These are phyloP conservation scores for Tetracladium setigerum DNA, from an alignment of 495 filamentous ascomycete species.

Conservation along the genomic window DNA sequence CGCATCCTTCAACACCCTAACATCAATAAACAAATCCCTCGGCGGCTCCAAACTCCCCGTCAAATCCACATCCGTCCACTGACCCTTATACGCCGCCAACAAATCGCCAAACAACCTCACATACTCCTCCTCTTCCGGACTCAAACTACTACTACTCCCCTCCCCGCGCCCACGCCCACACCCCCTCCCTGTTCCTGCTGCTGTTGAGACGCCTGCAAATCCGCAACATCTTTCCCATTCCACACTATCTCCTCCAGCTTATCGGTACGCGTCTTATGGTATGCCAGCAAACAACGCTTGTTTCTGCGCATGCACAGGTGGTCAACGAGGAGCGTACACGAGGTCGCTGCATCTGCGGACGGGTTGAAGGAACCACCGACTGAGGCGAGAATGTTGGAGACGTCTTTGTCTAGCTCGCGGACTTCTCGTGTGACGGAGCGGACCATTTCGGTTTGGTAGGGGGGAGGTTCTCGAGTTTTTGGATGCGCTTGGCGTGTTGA, in stretches of 20 bases:
- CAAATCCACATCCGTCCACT: slow-evolving; percentile 97
- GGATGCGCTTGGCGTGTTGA: slow-evolving; percentile 94
- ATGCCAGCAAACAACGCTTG: slow-evolving; percentile 92
- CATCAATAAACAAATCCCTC: slow-evolving; percentile 94
- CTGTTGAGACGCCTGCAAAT: slow-evolving; percentile 39
- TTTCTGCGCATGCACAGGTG: slow-evolving; percentile 93
- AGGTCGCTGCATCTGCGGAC: slow-evolving; percentile 70
- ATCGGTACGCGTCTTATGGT: slow-evolving; percentile 82
- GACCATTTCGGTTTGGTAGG: slow-evolving; percentile 89
- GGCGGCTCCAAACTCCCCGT: slow-evolving; percentile 94
- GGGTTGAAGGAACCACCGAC: slow-evolving; percentile 84
- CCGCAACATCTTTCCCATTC: slow-evolving; percentile 74
- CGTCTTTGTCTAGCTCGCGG: slow-evolving; percentile 87
- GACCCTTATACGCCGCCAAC: slow-evolving; percentile 91
- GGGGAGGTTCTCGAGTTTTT: slow-evolving; percentile 82
- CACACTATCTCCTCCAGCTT: slow-evolving; percentile 93
- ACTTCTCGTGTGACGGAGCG: slow-evolving; percentile 85
- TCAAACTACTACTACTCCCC: slow-evolving; percentile 63
- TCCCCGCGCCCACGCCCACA: slow-evolving; percentile 35
- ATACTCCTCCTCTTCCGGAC: slow-evolving; percentile 97
- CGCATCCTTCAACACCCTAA: slow-evolving; percentile 91
- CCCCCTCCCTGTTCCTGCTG: slow-evolving; percentile 27
- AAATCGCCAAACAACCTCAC: slow-evolving; percentile 86
- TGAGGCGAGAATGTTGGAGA: slow-evolving; percentile 69
- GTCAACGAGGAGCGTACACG: slow-evolving; percentile 83